A percentile compares a stretch with the other conserved stretches of the same genome.
Conservation (phyloP, 768 basidiomycete genomes). For the Clathrus columnatus region DNA sequence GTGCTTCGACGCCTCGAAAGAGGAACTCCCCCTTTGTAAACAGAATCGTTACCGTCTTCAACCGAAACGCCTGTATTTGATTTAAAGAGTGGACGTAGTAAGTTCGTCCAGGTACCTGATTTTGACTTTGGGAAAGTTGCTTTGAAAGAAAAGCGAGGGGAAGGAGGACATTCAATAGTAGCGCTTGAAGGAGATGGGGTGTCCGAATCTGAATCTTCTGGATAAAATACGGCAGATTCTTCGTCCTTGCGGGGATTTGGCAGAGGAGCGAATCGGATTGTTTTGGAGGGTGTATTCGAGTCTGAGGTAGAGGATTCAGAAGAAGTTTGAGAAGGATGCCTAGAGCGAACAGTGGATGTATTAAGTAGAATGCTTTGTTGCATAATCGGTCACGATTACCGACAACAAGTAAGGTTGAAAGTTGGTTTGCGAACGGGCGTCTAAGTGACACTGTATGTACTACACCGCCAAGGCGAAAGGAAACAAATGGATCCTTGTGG, state of each 20-base stretch:
- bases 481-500: not conserved
- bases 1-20: conserved; percentile 16
- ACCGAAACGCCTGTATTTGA: not conserved
- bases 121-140: conserved; percentile 11
- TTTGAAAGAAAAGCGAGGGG: conserved; percentile 13
- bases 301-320: conserved; percentile 3
- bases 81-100: conserved; percentile 7
- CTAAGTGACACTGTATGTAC: not conserved
- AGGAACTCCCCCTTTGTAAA: conserved; percentile 13
- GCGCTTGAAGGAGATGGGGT: conserved; percentile 16
- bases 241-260: conserved; percentile 60
- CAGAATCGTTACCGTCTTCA: not conserved
- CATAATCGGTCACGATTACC: not conserved
- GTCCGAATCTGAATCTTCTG: conserved; percentile 9
- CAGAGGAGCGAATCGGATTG: conserved; percentile 78
- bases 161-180: conserved; percentile 18
- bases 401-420: not conserved
- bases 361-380: not conserved
- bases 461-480: too few species aligned
- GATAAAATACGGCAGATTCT: conserved; percentile 14
- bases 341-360: not conserved
- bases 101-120: conserved; percentile 5
- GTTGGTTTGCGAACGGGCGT: not conserved
- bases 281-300: conserved; percentile 8
- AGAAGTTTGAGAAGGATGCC: conserved; percentile 8